phyloP scores from a whole-genome alignment of 345 rosid genomes.

The Citrus mangshanensis region DNA sequence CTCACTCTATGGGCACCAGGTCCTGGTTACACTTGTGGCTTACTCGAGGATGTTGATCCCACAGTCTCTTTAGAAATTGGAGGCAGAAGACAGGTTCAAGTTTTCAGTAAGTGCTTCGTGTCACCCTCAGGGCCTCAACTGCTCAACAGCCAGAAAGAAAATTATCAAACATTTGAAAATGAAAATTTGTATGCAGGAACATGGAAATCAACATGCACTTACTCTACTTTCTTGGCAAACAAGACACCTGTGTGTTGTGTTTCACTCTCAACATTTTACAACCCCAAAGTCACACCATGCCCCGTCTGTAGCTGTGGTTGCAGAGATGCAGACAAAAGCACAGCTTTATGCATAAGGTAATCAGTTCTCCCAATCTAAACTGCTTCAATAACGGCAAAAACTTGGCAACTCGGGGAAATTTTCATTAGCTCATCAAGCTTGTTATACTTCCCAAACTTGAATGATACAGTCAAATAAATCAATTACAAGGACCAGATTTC shows the following conservation, averaged over 20 bases:
- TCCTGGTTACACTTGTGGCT: conserved; percentile 55
- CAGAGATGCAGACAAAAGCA: conserved; percentile 32
- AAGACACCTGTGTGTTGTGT: conserved; percentile 45
- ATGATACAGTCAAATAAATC: conserved; percentile 26
- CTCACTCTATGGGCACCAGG: conserved; percentile 51
- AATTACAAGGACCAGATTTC: conserved; percentile 8
- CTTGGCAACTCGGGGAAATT: neutral
- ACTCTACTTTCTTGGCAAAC: conserved; percentile 49
- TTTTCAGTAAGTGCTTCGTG: conserved; percentile 35
- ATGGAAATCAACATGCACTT: conserved; percentile 63
- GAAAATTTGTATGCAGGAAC: conserved; percentile 35
- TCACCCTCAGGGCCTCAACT: neutral
- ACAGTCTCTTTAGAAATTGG: conserved; percentile 37
- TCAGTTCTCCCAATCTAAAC: neutral
- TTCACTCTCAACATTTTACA: conserved; percentile 62
- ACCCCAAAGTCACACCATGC: conserved; percentile 46
- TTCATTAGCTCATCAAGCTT: neutral
- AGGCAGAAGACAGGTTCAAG: conserved; percentile 52
- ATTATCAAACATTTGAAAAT: neutral
- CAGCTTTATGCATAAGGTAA: conserved; percentile 47
- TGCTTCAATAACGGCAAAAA: neutral
- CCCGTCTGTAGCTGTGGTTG: conserved; percentile 64
- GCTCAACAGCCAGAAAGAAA: neutral
- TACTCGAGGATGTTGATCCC: conserved; percentile 34
- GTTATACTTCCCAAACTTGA: neutral